A percentile compares a stretch with the other conserved stretches of the same genome.
phyloP scores from a whole-genome alignment of 257 asterid species.

The Leptodermis oblonga region DNA sequence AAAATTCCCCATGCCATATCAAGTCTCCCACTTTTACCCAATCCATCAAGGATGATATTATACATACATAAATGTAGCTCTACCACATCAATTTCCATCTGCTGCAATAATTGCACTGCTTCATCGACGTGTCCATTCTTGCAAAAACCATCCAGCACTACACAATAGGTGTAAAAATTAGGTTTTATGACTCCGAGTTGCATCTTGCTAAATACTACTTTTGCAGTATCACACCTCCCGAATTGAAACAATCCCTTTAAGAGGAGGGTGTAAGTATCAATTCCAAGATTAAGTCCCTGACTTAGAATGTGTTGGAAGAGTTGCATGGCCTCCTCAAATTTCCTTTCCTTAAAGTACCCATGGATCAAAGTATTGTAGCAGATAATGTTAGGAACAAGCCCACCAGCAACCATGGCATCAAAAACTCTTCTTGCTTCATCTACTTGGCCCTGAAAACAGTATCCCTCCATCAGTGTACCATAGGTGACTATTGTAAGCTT shows the following conservation, averaged over 20 bases:
- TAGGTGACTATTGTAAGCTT: background rate
- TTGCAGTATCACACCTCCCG: no score
- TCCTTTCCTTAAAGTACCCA: conserved; percentile 28
- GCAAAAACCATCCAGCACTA: conserved; percentile 12
- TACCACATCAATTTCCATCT: background rate
- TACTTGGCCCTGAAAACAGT: background rate
- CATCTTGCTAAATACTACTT: no score
- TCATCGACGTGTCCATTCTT: conserved; percentile 14
- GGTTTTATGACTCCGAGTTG: no score
- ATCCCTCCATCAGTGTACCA: background rate
- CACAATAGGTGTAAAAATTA: no score
- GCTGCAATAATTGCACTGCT: conserved; percentile 16
- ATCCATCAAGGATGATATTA: conserved; percentile 17
- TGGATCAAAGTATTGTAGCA: conserved; percentile 21
- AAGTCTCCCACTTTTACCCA: conserved; percentile 19
- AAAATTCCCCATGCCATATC: conserved; percentile 4
- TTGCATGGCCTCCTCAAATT: conserved; percentile 25
- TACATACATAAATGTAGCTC: background rate
- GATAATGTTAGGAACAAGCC: conserved; percentile 10
- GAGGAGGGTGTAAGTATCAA: conserved; percentile 18
- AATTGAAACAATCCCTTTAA: conserved; percentile 26
- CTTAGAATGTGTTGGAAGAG: conserved; percentile 17
- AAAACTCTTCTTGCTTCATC: background rate
- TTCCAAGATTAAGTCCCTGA: conserved; percentile 17
- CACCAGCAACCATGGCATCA: conserved; percentile 15